Evolutionary conservation across 2,329 filamentous ascomycete species (phyloP), one percentile per base, ranked within the genome.

Genomic region (Fusarium sp.): DNA sequence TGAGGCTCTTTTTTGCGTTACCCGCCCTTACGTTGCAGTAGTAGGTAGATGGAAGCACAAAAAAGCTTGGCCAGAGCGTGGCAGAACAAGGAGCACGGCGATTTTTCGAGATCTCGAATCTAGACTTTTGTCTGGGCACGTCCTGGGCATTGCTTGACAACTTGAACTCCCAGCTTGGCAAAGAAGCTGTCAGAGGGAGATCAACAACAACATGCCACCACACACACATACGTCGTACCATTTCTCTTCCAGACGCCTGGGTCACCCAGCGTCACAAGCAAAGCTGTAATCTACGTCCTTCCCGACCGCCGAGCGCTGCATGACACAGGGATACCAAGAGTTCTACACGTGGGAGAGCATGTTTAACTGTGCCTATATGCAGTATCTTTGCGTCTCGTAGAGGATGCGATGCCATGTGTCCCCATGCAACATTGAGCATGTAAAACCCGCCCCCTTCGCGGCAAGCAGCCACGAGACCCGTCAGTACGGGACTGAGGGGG

Each of bases 351-450:
- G 67, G 65, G 44, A 65, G 17, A 24, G n/a, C 31, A 20, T 38
- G 22, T 22, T 38, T 44, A 53, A 16, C 22, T 38, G 24, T 49
- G 20, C 46, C 35, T 46, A 67, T 49, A 59, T 71, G 67, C 67
- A 73, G 27, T 14, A 38, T 62, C 44, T 44, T 36, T 44, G 31
- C 9, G 31, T 31, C 31, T 36, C 58, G 60, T 63, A 65, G 58
- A 62, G 71, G 64, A 49, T 69, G 68, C 22, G 9, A 29, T 67
- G 62, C 71, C 70, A 73, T 73, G 66, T 72, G 70, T 58, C 55
- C 12, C 31, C 57, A 68, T 36, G 51, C 35, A 68, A 24, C 38
- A 24, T 17, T 17, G 38, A 57, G 51, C 67, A 70, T 29, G 17
- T 24, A 12, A 31, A 27, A 56, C 22, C 27, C 12, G 20, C 42